Evolutionary conservation across 306 rosid genomes (phyloP).

Genomic region (Ormosia semicastrata): DNA sequence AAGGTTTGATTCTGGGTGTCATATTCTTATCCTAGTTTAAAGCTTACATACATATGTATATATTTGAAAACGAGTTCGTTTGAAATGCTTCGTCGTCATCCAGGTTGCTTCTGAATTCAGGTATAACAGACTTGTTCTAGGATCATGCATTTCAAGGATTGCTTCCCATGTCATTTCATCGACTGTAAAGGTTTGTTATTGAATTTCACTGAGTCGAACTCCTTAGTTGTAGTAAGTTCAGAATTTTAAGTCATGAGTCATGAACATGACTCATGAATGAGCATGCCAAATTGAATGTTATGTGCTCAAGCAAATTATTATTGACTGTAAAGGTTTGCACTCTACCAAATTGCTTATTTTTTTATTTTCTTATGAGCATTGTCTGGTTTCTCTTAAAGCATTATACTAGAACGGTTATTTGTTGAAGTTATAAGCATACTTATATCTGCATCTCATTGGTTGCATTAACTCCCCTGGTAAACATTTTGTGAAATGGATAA

Average conservation of each 20-base stretch:
- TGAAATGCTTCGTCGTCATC: background rate
- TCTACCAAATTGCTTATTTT: background rate
- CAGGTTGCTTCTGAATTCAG: slow-evolving; percentile 72
- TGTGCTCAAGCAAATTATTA: background rate
- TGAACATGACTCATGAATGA: slow-evolving; percentile 11
- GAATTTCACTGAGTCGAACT: slow-evolving; percentile 12
- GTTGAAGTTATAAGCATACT: background rate
- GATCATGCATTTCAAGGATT: slow-evolving; percentile 82
- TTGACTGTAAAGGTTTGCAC: background rate
- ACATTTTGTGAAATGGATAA: background rate
- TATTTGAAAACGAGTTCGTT: background rate
- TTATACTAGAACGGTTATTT: background rate
- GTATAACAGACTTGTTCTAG: slow-evolving; percentile 75
- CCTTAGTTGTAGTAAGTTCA: background rate
- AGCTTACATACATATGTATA: background rate
- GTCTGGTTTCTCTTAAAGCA: background rate
- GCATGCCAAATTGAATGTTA: background rate
- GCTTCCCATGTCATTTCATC: slow-evolving; percentile 85
- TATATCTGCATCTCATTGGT: background rate
- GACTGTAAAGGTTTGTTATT: slow-evolving; percentile 71
- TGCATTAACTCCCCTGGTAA: background rate
- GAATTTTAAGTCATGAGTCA: background rate
- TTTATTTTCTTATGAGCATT: background rate
- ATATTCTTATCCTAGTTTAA: background rate
- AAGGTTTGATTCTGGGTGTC: slow-evolving; percentile 53